A percentile compares a stretch with the other conserved stretches of the same genome.
Evolutionary conservation across 2,329 filamentous ascomycete genomes (phyloP).

Genomic region (Stenocarpella maydis): DNA sequence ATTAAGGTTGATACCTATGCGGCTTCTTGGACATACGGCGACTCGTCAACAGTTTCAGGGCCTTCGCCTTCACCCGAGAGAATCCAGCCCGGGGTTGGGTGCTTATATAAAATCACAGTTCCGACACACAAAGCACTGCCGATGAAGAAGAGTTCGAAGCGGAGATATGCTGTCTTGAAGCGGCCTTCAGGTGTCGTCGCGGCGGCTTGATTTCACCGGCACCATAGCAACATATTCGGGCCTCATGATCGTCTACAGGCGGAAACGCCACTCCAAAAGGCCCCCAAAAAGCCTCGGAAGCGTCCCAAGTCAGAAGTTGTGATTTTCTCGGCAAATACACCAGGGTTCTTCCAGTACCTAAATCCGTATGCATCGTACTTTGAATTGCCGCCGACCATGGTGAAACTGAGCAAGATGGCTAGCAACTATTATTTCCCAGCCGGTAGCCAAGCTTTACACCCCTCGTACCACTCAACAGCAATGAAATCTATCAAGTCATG

Average conservation of each 20-base stretch:
- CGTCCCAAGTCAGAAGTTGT: constrained; percentile 68
- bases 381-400: constrained; percentile 82
- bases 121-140: constrained; percentile 72
- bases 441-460: constrained; percentile 76
- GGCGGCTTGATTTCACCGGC: constrained; percentile 75
- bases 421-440: constrained; percentile 72
- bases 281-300: constrained; percentile 75
- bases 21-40: constrained; percentile 56
- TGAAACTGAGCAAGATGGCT: constrained; percentile 73
- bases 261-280: constrained; percentile 70
- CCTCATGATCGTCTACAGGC: constrained; percentile 70
- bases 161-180: constrained; percentile 77
- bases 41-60: constrained; percentile 59
- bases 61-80: constrained; percentile 56
- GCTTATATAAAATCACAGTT: constrained; percentile 73
- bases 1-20: too few relatives aligned
- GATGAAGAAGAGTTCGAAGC: constrained; percentile 76
- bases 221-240: constrained; percentile 75
- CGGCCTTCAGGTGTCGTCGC: constrained; percentile 69
- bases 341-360: constrained; percentile 70
- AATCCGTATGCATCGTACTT: constrained; percentile 74
- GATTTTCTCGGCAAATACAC: constrained; percentile 69
- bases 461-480: constrained; percentile 72
- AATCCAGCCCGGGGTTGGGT: constrained; percentile 59
- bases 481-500: constrained; percentile 65